Conservation (phyloP, 2,329 filamentous ascomycete species). For the Proliferodiscus dingleyae region DNA sequence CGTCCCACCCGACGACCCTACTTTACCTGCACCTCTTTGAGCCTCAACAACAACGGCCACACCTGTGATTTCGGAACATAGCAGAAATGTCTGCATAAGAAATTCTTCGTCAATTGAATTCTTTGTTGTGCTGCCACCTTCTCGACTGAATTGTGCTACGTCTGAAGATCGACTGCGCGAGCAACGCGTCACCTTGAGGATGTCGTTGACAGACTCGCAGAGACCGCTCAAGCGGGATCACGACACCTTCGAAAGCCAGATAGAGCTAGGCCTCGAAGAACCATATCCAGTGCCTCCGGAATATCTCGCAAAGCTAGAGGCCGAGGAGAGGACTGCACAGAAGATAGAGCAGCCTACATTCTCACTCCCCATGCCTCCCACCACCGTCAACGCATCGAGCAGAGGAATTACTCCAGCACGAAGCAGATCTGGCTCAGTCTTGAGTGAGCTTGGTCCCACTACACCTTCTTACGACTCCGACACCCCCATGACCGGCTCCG, state of each 20-base stretch:
- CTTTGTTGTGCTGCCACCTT: not conserved
- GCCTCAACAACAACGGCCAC: slow-evolving; percentile 5
- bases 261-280: slow-evolving; percentile 11
- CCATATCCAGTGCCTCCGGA: slow-evolving; percentile 10
- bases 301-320: slow-evolving; percentile 1
- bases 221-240: slow-evolving; percentile 11
- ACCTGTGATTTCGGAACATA: not conserved
- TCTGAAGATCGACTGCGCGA: too few species aligned
- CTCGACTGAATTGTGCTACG: not conserved
- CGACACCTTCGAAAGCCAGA: slow-evolving; percentile 15
- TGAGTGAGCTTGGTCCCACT: slow-evolving; percentile 19
- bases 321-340: not conserved
- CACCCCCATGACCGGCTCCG: slow-evolving; percentile 1
- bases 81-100: not conserved
- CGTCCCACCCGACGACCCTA: slow-evolving; percentile 6
- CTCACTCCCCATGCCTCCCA: too few species aligned
- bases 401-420: slow-evolving; percentile 16
- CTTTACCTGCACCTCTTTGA: slow-evolving; percentile 3
- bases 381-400: too few species aligned
- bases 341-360: too few species aligned
- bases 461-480: slow-evolving; percentile 14
- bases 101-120: not conserved
- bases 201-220: slow-evolving; percentile 2
- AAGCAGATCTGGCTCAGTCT: slow-evolving; percentile 15
- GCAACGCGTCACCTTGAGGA: too few species aligned